Evolutionary conservation across 2,329 filamentous ascomycete genomes (phyloP).

Genomic region (Ophiocordyceps robertsii): DNA sequence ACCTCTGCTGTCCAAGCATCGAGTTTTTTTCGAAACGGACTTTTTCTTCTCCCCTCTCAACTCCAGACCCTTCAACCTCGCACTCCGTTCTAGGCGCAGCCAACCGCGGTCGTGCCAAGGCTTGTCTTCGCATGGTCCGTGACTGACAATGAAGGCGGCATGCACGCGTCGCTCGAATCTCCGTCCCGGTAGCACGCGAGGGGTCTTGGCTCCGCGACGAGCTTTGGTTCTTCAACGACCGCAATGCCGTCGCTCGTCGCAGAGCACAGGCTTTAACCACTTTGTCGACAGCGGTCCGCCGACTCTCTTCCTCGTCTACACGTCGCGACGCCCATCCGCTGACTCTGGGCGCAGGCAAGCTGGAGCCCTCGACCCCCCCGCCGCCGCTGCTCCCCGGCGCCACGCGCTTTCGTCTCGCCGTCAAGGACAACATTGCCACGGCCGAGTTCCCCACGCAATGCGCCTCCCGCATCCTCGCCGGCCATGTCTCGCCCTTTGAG

Average conservation of each 20-base stretch:
- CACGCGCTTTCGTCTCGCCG: conserved; percentile 34
- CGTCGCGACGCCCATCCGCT: background rate
- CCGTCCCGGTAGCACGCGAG: background rate
- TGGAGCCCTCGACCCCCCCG: background rate
- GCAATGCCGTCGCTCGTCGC: conserved; percentile 11
- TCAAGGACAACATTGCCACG: conserved; percentile 71
- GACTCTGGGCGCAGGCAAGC: background rate
- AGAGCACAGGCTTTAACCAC: conserved; percentile 20
- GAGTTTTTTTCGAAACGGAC: too few relatives aligned
- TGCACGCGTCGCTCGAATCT: conserved; percentile 11
- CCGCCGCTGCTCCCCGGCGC: conserved; percentile 8
- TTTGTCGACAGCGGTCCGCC: conserved; percentile 19
- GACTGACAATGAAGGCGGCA: conserved; percentile 17
- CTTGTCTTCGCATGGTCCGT: conserved; percentile 9
- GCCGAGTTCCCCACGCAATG: conserved; percentile 61
- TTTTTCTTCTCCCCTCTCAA: background rate
- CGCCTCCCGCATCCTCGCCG: conserved; percentile 60
- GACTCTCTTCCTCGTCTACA: background rate
- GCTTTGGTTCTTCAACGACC: background rate
- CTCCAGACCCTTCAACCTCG: background rate
- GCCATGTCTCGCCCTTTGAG: conserved; percentile 63
- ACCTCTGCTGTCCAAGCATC: too few relatives aligned
- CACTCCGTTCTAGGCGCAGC: background rate
- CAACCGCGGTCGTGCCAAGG: background rate
- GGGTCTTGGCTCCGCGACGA: background rate